Conservation (phyloP, 129 eudicot species). For the Flaveria sonorensis region DNA sequence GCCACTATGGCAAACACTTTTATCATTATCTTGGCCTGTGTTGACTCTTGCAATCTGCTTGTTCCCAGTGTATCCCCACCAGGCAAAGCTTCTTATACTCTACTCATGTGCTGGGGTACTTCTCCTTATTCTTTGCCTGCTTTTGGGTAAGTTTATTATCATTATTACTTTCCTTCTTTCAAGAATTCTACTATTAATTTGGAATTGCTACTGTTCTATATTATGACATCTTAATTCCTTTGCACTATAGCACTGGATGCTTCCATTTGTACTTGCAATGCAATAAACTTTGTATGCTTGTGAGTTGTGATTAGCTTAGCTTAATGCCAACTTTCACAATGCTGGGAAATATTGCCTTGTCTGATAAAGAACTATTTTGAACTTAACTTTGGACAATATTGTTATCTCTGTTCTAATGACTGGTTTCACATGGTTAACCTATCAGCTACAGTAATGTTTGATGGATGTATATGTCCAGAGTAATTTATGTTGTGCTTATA, state of each 20-base stretch:
- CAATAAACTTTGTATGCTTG: background rate
- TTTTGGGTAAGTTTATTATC: slow-evolving; percentile 57
- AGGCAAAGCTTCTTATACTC: slow-evolving; percentile 78
- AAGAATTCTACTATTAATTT: background rate
- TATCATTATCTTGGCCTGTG: slow-evolving; percentile 93
- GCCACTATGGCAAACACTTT: slow-evolving; percentile 96
- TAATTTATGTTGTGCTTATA: background rate
- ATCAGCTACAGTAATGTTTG: background rate
- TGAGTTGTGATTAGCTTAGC: background rate
- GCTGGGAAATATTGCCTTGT: background rate
- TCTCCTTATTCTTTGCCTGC: slow-evolving; percentile 84
- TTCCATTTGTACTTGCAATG: background rate
- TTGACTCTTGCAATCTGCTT: slow-evolving; percentile 96
- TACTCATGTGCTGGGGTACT: slow-evolving; percentile 93
- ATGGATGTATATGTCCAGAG: background rate
- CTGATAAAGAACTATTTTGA: background rate
- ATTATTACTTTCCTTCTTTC: background rate
- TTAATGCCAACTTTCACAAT: background rate
- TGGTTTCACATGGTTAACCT: slow-evolving; percentile 9
- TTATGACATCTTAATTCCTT: no score
- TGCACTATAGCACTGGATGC: background rate
- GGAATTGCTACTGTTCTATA: no score
- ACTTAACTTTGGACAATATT: no score
- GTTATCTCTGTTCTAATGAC: background rate
- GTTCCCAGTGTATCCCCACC: slow-evolving; percentile 98